phyloP scores from a whole-genome alignment of 139 green algal species.

The Auxenochlorella pyrenoidosa region DNA sequence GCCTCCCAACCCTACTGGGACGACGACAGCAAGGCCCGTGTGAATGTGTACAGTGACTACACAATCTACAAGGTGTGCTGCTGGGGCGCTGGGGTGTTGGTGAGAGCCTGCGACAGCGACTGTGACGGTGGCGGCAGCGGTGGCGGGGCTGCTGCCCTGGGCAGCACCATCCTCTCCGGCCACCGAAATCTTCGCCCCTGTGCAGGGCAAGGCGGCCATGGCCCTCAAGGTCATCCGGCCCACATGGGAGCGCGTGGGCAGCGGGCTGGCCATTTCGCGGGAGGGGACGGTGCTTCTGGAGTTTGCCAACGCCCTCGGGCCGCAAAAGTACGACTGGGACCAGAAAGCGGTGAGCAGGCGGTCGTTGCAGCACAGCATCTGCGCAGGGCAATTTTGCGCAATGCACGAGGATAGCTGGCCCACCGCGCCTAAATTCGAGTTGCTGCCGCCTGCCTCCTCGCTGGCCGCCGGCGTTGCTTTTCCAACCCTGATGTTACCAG shows the following conservation, averaged over 20 bases:
- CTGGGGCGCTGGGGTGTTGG: not conserved
- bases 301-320: conserved; percentile 44
- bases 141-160: not conserved
- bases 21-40: not conserved
- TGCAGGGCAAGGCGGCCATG: conserved; percentile 43
- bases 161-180: not conserved
- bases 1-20: conserved; percentile 15
- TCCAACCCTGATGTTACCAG: not conserved
- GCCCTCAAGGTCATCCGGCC: conserved; percentile 54
- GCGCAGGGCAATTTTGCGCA: too few species aligned
- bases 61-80: conserved; percentile 47
- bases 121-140: not conserved
- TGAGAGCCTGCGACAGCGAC: not conserved
- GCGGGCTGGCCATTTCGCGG: conserved; percentile 25
- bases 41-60: conserved; percentile 34
- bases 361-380: too few species aligned
- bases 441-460: too few species aligned
- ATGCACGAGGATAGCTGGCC: too few species aligned
- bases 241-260: conserved; percentile 34
- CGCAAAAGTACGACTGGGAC: conserved; percentile 49
- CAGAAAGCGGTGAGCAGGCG: conserved; percentile 33
- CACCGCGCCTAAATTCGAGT: too few species aligned
- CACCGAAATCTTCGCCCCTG: not conserved
- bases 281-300: conserved; percentile 53
- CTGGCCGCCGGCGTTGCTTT: too few species aligned